Percentiles rank a stretch among this genome's conserved stretches.
phyloP scores from a whole-genome alignment of 331 rosid species.

The Ulmus americana region DNA sequence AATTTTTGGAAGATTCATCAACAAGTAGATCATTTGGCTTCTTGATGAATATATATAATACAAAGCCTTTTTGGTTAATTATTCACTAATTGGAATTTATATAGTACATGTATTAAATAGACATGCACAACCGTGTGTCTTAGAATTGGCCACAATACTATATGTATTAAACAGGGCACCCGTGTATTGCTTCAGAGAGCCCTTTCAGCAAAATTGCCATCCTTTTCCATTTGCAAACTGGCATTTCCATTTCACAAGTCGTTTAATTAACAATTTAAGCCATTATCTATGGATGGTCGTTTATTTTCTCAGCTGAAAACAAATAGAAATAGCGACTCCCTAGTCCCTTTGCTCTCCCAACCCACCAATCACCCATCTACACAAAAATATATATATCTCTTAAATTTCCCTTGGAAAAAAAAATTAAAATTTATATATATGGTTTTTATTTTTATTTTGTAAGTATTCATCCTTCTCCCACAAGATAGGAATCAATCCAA shows the following conservation, averaged over 20 bases:
- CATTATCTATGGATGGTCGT: conserved; percentile 4
- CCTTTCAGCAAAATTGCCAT: conserved; percentile 14
- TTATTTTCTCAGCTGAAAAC: not conserved
- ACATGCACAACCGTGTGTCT: not conserved
- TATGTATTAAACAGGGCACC: not conserved
- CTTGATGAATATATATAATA: no score
- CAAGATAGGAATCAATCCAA: conserved; percentile 4
- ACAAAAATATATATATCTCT: not conserved
- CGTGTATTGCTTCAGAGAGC: not conserved
- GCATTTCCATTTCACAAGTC: conserved; percentile 10
- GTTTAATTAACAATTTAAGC: conserved; percentile 11
- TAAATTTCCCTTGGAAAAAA: no score
- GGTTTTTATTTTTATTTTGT: no score
- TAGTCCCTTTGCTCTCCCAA: not conserved
- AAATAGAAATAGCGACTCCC: not conserved
- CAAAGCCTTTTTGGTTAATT: no score
- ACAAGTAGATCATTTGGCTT: no score
- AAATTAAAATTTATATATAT: no score
- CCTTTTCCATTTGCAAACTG: conserved; percentile 17
- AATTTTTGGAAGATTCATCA: no score
- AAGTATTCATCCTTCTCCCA: not conserved
- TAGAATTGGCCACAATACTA: not conserved
- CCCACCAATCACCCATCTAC: not conserved
- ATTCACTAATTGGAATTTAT: no score
- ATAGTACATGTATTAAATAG: not conserved